Evolutionary conservation across 106 monocot species (phyloP), one percentile per base, ranked within the genome.

Genomic region (Dioscorea dumetorum): DNA sequence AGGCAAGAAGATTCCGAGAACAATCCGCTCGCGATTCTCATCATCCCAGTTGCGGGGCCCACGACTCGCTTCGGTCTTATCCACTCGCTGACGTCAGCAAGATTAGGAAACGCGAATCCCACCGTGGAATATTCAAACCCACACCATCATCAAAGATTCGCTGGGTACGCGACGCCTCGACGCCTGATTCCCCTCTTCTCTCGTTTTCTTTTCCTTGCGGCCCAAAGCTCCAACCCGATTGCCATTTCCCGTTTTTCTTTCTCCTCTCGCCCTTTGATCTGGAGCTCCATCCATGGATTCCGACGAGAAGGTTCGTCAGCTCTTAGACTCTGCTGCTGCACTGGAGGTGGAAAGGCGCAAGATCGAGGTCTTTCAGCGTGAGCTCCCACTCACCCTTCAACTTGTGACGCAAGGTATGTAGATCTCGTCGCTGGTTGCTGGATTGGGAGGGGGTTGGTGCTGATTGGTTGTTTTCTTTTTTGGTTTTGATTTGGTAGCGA

Each of bases 301-400:
- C 69, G 64, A 61, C 67, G 78, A 78, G 34, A 49, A 64, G 20
- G 66, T 60, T 14, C 16, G 72, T 21, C 24, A 58, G 33, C 35
- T 58, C 59, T 24, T 48, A 58, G 80, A 77, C 24, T 84, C 73
- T 61, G 57, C 80, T 0, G 72, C 63, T 5, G 84, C 84, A 12
- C 72, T 84, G 4, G 76, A 84, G 70, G 76, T 67, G 57, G 84
- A 84, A 73, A 56, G 56, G 23, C 48, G 59, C 21, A 84, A 84
- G 84, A 84, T 84, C 60, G 68, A 70, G 66, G 70, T 80, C 51
- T 84, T 84, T 70, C 70, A 72, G 24, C 73, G 81, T 5, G 85
- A 81, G 72, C 75, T 86, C 7, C 85, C 85, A 11, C 85, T 86
- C 24, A 72, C 72, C 64, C 68, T 81, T 28, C 68, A 81, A 1